Conservation (phyloP, 108 stramenopile species). For the Seminavis robusta region DNA sequence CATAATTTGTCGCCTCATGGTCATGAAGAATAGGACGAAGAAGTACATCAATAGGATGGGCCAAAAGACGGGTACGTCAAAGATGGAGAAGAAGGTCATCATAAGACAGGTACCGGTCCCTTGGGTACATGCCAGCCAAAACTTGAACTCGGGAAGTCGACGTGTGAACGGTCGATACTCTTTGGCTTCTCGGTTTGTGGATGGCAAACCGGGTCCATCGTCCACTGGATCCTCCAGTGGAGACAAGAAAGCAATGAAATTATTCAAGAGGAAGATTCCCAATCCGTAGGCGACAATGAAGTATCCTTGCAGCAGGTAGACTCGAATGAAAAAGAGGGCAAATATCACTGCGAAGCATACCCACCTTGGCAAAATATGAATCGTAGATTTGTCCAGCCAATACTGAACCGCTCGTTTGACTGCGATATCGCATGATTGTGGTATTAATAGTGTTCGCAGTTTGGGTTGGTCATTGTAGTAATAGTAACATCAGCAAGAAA, state of each 20-base stretch:
- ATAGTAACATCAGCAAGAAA: too few species aligned
- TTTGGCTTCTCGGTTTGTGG: conserved; percentile 63
- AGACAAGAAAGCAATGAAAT: conserved; percentile 97
- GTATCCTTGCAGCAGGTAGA: conserved; percentile 95
- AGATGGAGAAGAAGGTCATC: conserved; percentile 96
- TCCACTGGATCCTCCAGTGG: conserved; percentile 88
- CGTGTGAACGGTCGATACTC: conserved; percentile 94
- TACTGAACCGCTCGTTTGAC: conserved; percentile 89
- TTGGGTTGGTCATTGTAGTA: too few species aligned
- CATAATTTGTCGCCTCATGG: conserved; percentile 98
- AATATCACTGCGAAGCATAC: conserved; percentile 59
- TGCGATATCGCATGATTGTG: too few species aligned
- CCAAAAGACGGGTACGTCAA: conserved; percentile 99
- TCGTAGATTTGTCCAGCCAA: conserved; percentile 96
- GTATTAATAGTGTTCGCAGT: too few species aligned
- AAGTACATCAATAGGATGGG: conserved; percentile 98
- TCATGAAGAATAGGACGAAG: conserved; percentile 94
- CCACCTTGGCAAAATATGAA: conserved; percentile 81
- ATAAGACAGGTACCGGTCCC: conserved; percentile 72
- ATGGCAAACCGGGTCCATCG: conserved; percentile 59
- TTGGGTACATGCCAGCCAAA: conserved; percentile 91
- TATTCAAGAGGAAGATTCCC: conserved; percentile 98
- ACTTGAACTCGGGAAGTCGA: conserved; percentile 98
- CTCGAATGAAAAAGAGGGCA: conserved; percentile 82
- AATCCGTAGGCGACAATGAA: conserved; percentile 99